These are phyloP conservation scores for Aspergillus neoniger DNA, from an alignment of 2,329 filamentous ascomycete species.

Conservation along the genomic window DNA sequence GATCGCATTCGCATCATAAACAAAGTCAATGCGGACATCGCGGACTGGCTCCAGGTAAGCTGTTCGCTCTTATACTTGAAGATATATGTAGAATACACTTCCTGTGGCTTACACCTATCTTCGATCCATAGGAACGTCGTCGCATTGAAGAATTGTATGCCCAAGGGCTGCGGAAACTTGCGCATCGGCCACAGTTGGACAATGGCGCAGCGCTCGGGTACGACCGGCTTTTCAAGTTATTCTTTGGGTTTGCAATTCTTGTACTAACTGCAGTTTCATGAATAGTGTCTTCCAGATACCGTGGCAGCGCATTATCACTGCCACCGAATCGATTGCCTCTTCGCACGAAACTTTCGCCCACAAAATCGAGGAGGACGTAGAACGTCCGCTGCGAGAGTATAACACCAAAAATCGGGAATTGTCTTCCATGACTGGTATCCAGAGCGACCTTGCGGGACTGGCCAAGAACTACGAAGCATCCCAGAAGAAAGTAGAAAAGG, in stretches of 20 bases:
- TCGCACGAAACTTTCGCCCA: conserved; percentile 80
- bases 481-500: conserved; percentile 81
- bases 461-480: conserved; percentile 83
- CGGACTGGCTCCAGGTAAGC: conserved; percentile 92
- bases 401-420: conserved; percentile 71
- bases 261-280: conserved; percentile 14
- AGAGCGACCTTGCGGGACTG: conserved; percentile 75
- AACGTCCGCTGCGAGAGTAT: conserved; percentile 78
- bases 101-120: conserved; percentile 14
- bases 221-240: conserved; percentile 31
- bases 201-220: conserved; percentile 84
- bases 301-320: conserved; percentile 83
- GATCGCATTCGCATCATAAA: conserved; percentile 86
- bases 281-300: conserved; percentile 81
- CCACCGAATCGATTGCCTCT: conserved; percentile 76
- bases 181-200: conserved; percentile 72
- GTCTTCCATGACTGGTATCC: conserved; percentile 76
- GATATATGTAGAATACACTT: not conserved
- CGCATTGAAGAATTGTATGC: conserved; percentile 90
- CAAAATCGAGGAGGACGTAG: conserved; percentile 85
- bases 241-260: not conserved
- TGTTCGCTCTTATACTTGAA: conserved; percentile 12
- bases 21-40: conserved; percentile 84
- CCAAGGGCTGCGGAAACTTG: conserved; percentile 75
- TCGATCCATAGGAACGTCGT: conserved; percentile 73